Conservation (phyloP, 352 stramenopile species). For the Phytophthora palmivora region DNA sequence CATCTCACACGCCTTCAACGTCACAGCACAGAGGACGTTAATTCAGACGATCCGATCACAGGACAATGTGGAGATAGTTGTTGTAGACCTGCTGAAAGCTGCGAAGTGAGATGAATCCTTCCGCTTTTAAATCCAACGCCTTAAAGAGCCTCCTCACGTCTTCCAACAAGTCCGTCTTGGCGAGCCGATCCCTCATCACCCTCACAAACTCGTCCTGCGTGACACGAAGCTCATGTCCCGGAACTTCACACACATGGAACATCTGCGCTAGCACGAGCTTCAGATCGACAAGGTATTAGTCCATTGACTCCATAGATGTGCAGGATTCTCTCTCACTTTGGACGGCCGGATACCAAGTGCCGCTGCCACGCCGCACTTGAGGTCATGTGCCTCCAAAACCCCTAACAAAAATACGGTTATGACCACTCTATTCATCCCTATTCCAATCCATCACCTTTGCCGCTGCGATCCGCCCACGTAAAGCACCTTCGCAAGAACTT, state of each 20-base stretch:
- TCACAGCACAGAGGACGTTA: neutral
- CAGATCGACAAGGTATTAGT: slow-evolving; percentile 1
- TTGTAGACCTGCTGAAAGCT: slow-evolving; percentile 53
- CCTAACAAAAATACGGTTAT: slow-evolving; percentile 29
- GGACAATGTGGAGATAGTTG: neutral
- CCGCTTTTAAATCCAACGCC: slow-evolving; percentile 58
- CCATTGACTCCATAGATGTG: neutral
- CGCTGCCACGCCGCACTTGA: slow-evolving; percentile 78
- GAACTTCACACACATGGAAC: slow-evolving; percentile 35
- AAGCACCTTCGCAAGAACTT: slow-evolving; percentile 58
- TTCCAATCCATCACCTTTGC: slow-evolving; percentile 28
- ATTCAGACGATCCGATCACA: neutral
- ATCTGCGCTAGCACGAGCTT: slow-evolving; percentile 72
- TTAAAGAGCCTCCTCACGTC: slow-evolving; percentile 69
- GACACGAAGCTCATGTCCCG: slow-evolving; percentile 30
- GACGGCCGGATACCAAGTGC: slow-evolving; percentile 69
- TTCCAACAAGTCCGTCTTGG: slow-evolving; percentile 59
- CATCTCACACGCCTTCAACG: slow-evolving; percentile 40
- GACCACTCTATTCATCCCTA: no score
- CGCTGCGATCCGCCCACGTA: slow-evolving; percentile 43
- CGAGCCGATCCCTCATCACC: slow-evolving; percentile 45
- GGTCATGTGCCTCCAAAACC: slow-evolving; percentile 45
- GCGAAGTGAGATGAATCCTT: slow-evolving; percentile 70
- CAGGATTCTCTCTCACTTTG: slow-evolving; percentile 51
- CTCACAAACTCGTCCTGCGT: slow-evolving; percentile 33